phyloP scores from a whole-genome alignment of 768 basidiomycete genomes.

The Cystofilobasidium capitatum region DNA sequence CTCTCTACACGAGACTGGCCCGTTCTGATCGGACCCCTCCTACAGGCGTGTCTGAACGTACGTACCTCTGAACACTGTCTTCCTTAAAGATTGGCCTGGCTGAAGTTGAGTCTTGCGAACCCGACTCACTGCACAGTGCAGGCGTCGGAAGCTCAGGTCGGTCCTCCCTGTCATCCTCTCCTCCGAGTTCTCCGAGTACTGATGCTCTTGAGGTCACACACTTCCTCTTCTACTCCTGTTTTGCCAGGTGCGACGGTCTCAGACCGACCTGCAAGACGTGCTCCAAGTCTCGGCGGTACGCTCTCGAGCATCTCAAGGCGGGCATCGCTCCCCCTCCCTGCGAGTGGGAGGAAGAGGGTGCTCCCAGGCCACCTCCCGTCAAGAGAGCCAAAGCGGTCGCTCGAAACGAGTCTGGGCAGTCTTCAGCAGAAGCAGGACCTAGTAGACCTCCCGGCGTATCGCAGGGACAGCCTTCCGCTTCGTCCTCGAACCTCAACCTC shows the following conservation, averaged over 20 bases:
- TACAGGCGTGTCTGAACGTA: neutral
- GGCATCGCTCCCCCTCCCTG: neutral
- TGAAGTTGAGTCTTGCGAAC: neutral
- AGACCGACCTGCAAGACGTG: neutral
- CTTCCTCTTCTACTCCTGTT: neutral
- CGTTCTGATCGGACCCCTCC: neutral
- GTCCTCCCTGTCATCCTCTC: neutral
- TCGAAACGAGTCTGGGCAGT: too few relatives aligned
- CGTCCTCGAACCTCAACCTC: too few relatives aligned
- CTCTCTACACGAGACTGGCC: neutral
- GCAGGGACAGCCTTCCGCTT: too few relatives aligned
- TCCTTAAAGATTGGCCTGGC: neutral
- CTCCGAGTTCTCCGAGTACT: neutral
- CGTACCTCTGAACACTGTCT: neutral
- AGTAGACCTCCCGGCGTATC: too few relatives aligned
- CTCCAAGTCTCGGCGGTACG: neutral
- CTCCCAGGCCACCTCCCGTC: too few relatives aligned
- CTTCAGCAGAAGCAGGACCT: too few relatives aligned
- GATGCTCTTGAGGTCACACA: too few relatives aligned
- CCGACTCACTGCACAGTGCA: too few relatives aligned
- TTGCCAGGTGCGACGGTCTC: slow-evolving; percentile 1
- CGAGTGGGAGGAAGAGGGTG: slow-evolving; percentile 6
- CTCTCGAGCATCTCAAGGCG: neutral
- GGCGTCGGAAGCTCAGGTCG: too few relatives aligned
- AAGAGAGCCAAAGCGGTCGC: too few relatives aligned